Conservation (phyloP, 345 rosid genomes). For the Salix dunnii region DNA sequence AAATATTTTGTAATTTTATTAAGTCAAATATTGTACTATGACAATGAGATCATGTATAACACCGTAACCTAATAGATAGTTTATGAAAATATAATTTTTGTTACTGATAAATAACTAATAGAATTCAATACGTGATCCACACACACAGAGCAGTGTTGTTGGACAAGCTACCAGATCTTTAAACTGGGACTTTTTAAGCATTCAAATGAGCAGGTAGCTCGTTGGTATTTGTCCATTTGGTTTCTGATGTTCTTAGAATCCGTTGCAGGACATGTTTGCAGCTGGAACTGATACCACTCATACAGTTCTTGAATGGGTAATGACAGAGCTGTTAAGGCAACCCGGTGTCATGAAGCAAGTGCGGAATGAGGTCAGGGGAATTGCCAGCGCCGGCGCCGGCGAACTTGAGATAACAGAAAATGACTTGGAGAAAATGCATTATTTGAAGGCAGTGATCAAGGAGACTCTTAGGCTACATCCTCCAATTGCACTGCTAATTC, state of each 20-base stretch:
- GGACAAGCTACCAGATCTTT: too few species aligned
- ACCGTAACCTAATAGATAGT: too few species aligned
- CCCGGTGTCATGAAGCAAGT: constrained; percentile 25
- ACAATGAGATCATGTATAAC: too few species aligned
- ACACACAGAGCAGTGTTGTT: too few species aligned
- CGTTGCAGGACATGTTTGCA: constrained; percentile 28
- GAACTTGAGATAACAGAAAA: neutral
- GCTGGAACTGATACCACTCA: constrained; percentile 39
- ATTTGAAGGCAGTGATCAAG: constrained; percentile 38
- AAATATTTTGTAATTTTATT: too few species aligned
- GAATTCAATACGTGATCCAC: too few species aligned
- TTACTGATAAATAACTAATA: too few species aligned
- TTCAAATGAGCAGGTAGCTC: too few species aligned
- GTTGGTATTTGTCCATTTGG: too few species aligned
- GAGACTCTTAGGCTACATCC: constrained; percentile 40
- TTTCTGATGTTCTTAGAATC: neutral
- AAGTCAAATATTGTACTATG: too few species aligned
- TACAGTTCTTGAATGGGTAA: constrained; percentile 39
- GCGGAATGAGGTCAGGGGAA: constrained; percentile 19
- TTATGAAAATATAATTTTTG: too few species aligned
- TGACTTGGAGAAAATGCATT: constrained; percentile 19
- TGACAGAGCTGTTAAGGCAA: constrained; percentile 39
- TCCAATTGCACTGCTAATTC: constrained; percentile 36
- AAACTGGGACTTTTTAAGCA: too few species aligned
- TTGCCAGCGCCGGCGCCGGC: neutral